Conservation (phyloP, 2,329 filamentous ascomycete genomes). For the Cadophora luteo-olivacea region DNA sequence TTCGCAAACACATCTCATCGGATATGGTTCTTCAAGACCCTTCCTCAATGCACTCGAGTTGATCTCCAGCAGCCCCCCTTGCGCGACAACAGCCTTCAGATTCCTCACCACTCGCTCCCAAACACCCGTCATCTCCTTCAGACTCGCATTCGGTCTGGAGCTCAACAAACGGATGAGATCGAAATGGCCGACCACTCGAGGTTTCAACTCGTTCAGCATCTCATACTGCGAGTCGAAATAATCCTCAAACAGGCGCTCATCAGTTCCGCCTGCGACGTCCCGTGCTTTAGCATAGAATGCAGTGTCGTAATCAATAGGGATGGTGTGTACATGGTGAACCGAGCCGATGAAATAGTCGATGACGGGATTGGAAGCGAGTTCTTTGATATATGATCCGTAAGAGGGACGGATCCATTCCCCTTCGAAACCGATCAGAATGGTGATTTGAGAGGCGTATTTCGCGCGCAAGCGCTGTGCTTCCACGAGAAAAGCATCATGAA, state of each 20-base stretch:
- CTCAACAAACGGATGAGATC: slow-evolving; percentile 88
- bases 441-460: slow-evolving; percentile 73
- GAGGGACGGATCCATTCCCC: slow-evolving; percentile 85
- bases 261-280: slow-evolving; percentile 57
- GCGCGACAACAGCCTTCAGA: slow-evolving; percentile 70
- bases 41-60: slow-evolving; percentile 90
- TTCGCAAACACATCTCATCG: slow-evolving; percentile 77
- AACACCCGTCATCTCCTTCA: slow-evolving; percentile 61
- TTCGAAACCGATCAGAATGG: slow-evolving; percentile 89
- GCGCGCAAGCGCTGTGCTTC: slow-evolving; percentile 77
- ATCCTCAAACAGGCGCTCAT: slow-evolving; percentile 76
- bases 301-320: slow-evolving; percentile 88
- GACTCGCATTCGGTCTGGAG: slow-evolving; percentile 67
- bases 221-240: slow-evolving; percentile 89
- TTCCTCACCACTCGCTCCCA: slow-evolving; percentile 81
- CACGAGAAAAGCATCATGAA: slow-evolving; percentile 74
- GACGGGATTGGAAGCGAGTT: slow-evolving; percentile 63
- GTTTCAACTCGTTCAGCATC: slow-evolving; percentile 77
- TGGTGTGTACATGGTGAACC: slow-evolving; percentile 84
- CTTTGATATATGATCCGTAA: slow-evolving; percentile 61
- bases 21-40: slow-evolving; percentile 90
- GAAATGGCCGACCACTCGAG: slow-evolving; percentile 89
- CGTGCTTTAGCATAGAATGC: slow-evolving; percentile 61
- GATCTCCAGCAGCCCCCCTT: slow-evolving; percentile 86
- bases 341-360: slow-evolving; percentile 94